Base-by-base conservation (phyloP, 352 stramenopile genomes). In the Pythium aristosporum region DNA sequence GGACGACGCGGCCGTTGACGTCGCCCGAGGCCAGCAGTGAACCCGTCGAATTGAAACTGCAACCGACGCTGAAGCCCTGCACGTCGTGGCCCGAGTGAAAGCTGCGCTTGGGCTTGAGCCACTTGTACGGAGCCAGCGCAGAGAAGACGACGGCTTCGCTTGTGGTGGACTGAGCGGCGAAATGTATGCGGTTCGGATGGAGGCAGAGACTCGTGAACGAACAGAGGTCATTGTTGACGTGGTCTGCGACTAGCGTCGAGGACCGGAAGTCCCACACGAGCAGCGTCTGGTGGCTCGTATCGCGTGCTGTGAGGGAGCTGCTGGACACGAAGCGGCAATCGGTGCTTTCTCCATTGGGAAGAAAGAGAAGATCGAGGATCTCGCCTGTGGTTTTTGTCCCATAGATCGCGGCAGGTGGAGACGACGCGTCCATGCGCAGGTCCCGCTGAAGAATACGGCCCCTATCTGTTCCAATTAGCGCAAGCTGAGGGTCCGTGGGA, bases 231-330 rank as follows among this genome's bases (percentile, higher is more conserved):
- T 49, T 59, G 58, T 87, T 69, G 1, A 90, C 57, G 5, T 72
- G 77, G 57, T 88, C 77, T 13, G 68, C 75, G 28, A 90, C 67
- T 39, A 87, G 61, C 3, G 72, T 63, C 11, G 60, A 39, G 2
- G 79, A 82, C 25, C 72, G 69, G 16, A 75, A 75, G 51, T 90
- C 81, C 81, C 81, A 90, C 43, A 90, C 79, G 18, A 87, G 55
- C 50, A 90, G 69, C 37, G 81, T 88, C 59, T 85, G 77, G 58
- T 88, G 78, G 63, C 79, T 86, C 30, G 75, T 73, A 57, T 82
- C 72, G 36, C 74, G 69, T 10, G 72, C 63, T 20, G 62, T 63
- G 12, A 87, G 37, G 0, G 64, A 63, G 23, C 73, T 72, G 61
- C 77, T 88, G 15, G 81, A 87, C n/a, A 87, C 71, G 36, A 90